phyloP scores from a whole-genome alignment of 2,329 filamentous ascomycete genomes.

The Penicillium sp. region DNA sequence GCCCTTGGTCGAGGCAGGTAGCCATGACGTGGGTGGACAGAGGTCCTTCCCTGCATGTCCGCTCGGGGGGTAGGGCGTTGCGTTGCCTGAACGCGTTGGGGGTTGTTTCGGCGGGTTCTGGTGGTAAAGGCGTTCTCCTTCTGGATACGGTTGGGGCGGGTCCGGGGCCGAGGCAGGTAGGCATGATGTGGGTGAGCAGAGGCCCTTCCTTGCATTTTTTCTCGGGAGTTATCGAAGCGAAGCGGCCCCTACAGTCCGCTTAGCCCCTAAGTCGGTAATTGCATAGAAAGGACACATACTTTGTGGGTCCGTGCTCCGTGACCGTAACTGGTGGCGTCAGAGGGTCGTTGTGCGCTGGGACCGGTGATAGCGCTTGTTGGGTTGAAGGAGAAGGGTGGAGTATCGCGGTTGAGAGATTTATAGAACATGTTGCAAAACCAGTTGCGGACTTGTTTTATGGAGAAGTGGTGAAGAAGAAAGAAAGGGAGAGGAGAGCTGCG shows the following conservation, averaged over 20 bases:
- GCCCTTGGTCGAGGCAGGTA: not conserved
- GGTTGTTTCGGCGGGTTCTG: not conserved
- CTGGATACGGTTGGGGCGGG: not conserved
- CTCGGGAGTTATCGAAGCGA: not conserved
- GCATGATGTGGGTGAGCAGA: not conserved
- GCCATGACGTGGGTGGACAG: not conserved
- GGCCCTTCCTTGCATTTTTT: not conserved
- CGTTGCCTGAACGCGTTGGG: too few species aligned
- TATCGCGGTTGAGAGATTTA: too few species aligned
- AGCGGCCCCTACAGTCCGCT: not conserved
- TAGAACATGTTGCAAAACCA: too few species aligned
- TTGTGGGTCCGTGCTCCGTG: not conserved
- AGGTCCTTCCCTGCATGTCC: not conserved
- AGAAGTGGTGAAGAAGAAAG: not conserved
- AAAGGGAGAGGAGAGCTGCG: not conserved
- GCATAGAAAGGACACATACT: not conserved
- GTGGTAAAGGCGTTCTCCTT: not conserved
- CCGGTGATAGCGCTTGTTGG: not conserved
- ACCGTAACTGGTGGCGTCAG: not conserved
- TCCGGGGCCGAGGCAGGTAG: not conserved
- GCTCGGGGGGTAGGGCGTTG: not conserved
- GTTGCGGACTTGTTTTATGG: not conserved
- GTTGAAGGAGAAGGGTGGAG: not conserved
- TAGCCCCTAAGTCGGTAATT: not conserved
- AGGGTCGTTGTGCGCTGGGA: not conserved